A percentile compares a stretch with the other conserved stretches of the same genome.
Evolutionary conservation across 306 rosid genomes (phyloP).

Genomic region (Phaseolus lunatus): DNA sequence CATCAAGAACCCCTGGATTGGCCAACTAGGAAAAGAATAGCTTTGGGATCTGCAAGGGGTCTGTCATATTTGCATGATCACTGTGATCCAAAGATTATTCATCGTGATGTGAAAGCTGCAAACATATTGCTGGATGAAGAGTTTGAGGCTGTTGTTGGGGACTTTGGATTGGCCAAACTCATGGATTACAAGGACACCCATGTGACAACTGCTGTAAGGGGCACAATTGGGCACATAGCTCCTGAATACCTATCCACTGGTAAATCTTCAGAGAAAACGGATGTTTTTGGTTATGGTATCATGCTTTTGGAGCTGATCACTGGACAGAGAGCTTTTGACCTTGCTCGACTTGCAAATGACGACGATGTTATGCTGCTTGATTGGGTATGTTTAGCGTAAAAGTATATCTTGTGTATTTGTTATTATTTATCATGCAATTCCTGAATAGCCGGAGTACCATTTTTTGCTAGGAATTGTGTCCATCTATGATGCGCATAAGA

Average conservation of each 20-base stretch:
- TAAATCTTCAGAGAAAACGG: constrained; percentile 95
- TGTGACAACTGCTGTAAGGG: constrained; percentile 93
- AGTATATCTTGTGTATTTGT: constrained; percentile 17
- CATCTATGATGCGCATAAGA: neutral
- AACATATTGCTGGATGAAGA: constrained; percentile 96
- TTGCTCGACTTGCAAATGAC: constrained; percentile 97
- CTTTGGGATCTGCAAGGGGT: constrained; percentile 98
- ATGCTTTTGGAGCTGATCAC: constrained; percentile 98
- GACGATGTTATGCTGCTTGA: constrained; percentile 99
- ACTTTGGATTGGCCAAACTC: constrained; percentile 95
- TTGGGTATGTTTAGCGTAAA: constrained; percentile 72
- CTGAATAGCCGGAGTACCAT: neutral
- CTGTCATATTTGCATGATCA: constrained; percentile 98
- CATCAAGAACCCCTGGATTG: constrained; percentile 93
- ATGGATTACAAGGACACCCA: constrained; percentile 99
- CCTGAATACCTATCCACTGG: constrained; percentile 96
- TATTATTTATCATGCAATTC: constrained; percentile 27
- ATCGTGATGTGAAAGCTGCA: constrained; percentile 98
- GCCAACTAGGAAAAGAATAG: constrained; percentile 91
- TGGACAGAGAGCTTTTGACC: constrained; percentile 97
- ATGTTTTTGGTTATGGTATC: constrained; percentile 94
- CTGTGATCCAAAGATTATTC: constrained; percentile 97
- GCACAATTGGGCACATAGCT: constrained; percentile 97
- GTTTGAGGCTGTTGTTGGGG: constrained; percentile 99
- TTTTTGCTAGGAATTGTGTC: neutral